phyloP scores from a whole-genome alignment of 2,329 filamentous ascomycete species.

The Reticulascus tulasneorum region DNA sequence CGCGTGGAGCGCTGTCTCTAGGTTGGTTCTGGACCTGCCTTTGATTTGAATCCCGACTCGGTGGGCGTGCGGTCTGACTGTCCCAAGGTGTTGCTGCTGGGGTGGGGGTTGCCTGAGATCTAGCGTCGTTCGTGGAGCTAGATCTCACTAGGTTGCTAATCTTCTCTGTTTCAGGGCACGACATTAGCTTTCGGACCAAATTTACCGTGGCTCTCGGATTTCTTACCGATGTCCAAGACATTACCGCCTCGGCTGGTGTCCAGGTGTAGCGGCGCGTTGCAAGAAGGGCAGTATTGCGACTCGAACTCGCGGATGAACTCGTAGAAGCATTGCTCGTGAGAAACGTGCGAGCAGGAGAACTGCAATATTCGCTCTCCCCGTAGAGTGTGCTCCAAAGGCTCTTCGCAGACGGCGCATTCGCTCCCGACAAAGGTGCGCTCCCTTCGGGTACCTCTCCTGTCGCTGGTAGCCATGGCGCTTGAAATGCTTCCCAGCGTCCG shows the following conservation, averaged over 20 bases:
- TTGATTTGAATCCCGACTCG: conserved; percentile 42
- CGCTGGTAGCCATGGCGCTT: conserved; percentile 36
- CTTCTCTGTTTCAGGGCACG: conserved; percentile 63
- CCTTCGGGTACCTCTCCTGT: conserved; percentile 69
- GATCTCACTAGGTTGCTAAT: conserved; percentile 89
- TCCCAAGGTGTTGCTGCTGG: conserved; percentile 69
- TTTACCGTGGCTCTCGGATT: not conserved
- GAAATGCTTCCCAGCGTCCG: conserved; percentile 28
- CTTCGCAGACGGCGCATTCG: conserved; percentile 94
- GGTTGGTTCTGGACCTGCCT: conserved; percentile 25
- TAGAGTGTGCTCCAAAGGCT: conserved; percentile 91
- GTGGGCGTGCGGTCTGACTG: conserved; percentile 50
- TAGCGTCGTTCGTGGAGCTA: conserved; percentile 63
- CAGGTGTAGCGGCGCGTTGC: conserved; percentile 84
- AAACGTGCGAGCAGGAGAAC: conserved; percentile 94
- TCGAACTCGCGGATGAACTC: conserved; percentile 96
- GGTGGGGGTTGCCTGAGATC: conserved; percentile 48
- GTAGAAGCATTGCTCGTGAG: conserved; percentile 97
- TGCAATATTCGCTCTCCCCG: conserved; percentile 91
- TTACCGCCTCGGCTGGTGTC: conserved; percentile 93
- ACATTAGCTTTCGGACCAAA: conserved; percentile 8
- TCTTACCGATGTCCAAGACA: conserved; percentile 80
- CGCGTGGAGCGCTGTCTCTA: conserved; percentile 35
- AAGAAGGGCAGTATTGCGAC: conserved; percentile 89
- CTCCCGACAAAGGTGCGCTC: conserved; percentile 94